Evolutionary conservation across 495 filamentous ascomycete genomes (phyloP).

Genomic region (Aspergillus saccharolyticus): DNA sequence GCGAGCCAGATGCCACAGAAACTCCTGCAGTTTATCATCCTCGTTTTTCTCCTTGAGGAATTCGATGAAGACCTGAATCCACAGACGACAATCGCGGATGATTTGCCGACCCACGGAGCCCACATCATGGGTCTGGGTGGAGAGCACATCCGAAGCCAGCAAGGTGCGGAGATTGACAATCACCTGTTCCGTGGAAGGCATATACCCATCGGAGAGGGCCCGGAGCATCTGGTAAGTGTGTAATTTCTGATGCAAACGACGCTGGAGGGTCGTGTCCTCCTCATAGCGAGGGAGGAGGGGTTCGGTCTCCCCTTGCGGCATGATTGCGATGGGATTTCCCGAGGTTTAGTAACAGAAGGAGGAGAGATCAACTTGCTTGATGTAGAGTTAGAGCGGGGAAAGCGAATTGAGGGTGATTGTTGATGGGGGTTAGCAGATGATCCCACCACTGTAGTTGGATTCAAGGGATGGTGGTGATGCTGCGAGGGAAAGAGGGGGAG

Average conservation of each 20-base stretch:
- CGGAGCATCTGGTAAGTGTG: constrained; percentile 89
- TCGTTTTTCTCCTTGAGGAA: constrained; percentile 75
- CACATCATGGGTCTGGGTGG: constrained; percentile 67
- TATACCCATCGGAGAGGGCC: constrained; percentile 78
- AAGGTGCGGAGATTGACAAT: constrained; percentile 79
- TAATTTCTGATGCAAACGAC: constrained; percentile 74
- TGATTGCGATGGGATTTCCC: constrained; percentile 27
- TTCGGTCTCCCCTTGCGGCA: constrained; percentile 59
- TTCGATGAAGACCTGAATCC: constrained; percentile 69
- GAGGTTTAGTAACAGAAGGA: background rate
- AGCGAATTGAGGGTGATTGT: background rate
- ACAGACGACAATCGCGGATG: constrained; percentile 64
- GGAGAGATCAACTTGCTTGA: background rate
- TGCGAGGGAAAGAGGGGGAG: background rate
- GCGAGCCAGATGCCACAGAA: constrained; percentile 78
- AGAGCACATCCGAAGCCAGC: constrained; percentile 70
- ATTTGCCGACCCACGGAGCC: constrained; percentile 72
- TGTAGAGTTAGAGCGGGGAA: background rate
- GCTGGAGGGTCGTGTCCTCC: constrained; percentile 75
- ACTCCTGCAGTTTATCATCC: constrained; percentile 83
- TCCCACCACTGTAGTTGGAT: background rate
- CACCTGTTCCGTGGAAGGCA: constrained; percentile 84
- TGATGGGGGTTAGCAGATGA: background rate
- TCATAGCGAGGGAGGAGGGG: constrained; percentile 81
- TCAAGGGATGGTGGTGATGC: background rate